Evolutionary conservation across 2,329 filamentous ascomycete species (phyloP).

Genomic region (Monosporascus cannonballus): DNA sequence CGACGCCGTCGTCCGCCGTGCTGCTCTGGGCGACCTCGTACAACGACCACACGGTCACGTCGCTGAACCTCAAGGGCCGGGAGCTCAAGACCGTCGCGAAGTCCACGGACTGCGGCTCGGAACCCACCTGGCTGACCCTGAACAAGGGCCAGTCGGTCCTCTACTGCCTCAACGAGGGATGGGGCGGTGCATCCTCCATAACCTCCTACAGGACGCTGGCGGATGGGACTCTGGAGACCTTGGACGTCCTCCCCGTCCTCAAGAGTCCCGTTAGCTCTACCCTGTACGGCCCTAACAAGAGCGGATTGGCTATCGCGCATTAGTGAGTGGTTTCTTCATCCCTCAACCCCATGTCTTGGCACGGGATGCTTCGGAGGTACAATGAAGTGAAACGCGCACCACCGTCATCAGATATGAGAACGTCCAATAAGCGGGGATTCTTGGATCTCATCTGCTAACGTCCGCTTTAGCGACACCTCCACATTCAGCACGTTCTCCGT

Average conservation of each 20-base stretch:
- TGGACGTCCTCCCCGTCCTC: conserved; percentile 21
- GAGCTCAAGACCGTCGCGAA: conserved; percentile 36
- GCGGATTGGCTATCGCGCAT: conserved; percentile 23
- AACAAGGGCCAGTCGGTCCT: conserved; percentile 43
- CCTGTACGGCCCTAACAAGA: conserved; percentile 21
- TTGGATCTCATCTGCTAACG: too few species aligned
- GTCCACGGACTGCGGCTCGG: conserved; percentile 42
- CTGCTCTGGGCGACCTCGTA: conserved; percentile 45
- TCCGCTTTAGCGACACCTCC: conserved; percentile 16
- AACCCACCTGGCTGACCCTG: conserved; percentile 56
- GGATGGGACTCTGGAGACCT: conserved; percentile 43
- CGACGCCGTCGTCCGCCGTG: conserved; percentile 28
- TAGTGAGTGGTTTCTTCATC: conserved; percentile 21
- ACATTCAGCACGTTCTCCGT: conserved; percentile 41
- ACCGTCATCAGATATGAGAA: too few species aligned
- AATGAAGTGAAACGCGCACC: too few species aligned
- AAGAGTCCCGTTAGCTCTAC: conserved; percentile 23
- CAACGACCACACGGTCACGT: conserved; percentile 37
- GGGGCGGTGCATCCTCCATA: conserved; percentile 12
- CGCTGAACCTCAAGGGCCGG: conserved; percentile 31
- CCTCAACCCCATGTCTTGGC: conserved; percentile 6
- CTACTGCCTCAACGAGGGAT: conserved; percentile 56
- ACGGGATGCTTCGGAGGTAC: not conserved
- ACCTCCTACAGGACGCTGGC: conserved; percentile 27
- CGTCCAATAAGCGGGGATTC: too few species aligned